A percentile compares a stretch with the other conserved stretches of the same genome.
phyloP scores from a whole-genome alignment of 2,329 filamentous ascomycete genomes.

The Pseudocercospora vitis region DNA sequence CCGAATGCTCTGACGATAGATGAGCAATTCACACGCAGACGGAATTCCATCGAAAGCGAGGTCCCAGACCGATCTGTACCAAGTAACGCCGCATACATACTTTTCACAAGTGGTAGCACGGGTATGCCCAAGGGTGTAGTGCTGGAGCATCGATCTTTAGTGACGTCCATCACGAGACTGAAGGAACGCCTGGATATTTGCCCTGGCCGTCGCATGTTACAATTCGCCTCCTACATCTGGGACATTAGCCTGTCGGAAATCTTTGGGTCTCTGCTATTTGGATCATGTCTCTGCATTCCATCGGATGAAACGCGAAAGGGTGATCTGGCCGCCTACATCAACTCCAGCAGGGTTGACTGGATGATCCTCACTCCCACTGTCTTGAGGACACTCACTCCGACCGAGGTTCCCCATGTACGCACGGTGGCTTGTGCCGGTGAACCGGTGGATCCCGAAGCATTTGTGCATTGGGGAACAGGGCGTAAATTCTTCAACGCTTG shows the following conservation, averaged over 20 bases:
- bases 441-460: slow-evolving; percentile 40
- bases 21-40: no score
- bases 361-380: slow-evolving; percentile 59
- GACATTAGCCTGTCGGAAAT: not conserved
- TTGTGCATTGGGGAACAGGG: slow-evolving; percentile 41
- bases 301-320: not conserved
- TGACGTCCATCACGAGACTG: not conserved
- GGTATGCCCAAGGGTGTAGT: slow-evolving; percentile 17
- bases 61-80: no score
- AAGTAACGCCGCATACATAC: slow-evolving; percentile 9
- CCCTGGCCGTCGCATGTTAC: not conserved
- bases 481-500: slow-evolving; percentile 46
- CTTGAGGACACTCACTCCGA: slow-evolving; percentile 46
- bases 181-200: not conserved
- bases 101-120: slow-evolving; percentile 18
- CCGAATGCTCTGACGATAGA: no score
- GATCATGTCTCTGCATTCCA: not conserved
- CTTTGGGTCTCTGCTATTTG: not conserved
- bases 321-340: slow-evolving; percentile 38
- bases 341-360: slow-evolving; percentile 36
- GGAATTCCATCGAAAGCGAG: no score
- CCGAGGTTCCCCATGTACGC: slow-evolving; percentile 6
- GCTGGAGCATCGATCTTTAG: not conserved
- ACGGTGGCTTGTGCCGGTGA: slow-evolving; percentile 38
- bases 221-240: slow-evolving; percentile 8